Evolutionary conservation across 2,329 filamentous ascomycete genomes (phyloP).

Genomic region (Aspergillus udagawae): DNA sequence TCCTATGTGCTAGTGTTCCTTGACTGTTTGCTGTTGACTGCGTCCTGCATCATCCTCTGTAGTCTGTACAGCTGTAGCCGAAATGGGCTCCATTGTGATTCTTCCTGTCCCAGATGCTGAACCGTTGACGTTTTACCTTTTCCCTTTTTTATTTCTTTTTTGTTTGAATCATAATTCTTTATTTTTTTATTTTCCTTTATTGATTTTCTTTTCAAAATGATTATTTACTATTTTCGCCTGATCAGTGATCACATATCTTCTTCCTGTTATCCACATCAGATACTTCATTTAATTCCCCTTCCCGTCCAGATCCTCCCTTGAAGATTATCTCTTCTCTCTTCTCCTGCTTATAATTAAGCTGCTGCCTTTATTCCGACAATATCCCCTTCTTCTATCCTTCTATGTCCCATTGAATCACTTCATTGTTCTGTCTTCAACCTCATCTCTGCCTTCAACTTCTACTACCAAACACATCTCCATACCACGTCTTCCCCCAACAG

Average conservation of each 20-base stretch:
- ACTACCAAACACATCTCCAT: constrained; percentile 3
- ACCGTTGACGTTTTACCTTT: constrained; percentile 26
- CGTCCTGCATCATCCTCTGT: constrained; percentile 21
- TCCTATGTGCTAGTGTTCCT: constrained; percentile 22
- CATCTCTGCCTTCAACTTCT: constrained; percentile 5
- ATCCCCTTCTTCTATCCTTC: not conserved
- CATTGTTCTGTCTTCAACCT: constrained; percentile 8
- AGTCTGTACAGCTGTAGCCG: constrained; percentile 34
- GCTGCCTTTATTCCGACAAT: not conserved
- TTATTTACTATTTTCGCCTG: constrained; percentile 25
- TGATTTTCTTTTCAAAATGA: not conserved
- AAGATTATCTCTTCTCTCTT: constrained; percentile 7
- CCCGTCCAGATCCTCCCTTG: constrained; percentile 19
- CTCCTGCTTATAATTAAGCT: constrained; percentile 4
- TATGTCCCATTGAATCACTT: constrained; percentile 4
- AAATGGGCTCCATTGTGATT: constrained; percentile 23
- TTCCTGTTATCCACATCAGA: constrained; percentile 25
- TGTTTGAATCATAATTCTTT: constrained; percentile 13
- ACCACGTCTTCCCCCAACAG: constrained; percentile 1
- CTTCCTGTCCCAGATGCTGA: constrained; percentile 20
- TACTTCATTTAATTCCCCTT: constrained; percentile 27
- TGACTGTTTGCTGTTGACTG: constrained; percentile 34
- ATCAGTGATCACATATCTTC: constrained; percentile 33
- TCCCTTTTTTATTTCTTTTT: constrained; percentile 13
- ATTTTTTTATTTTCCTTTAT: constrained; percentile 1